Evolutionary conservation across 2,329 filamentous ascomycete genomes (phyloP), one percentile per base, ranked within the genome.

Genomic region (Fusarium burgessii): DNA sequence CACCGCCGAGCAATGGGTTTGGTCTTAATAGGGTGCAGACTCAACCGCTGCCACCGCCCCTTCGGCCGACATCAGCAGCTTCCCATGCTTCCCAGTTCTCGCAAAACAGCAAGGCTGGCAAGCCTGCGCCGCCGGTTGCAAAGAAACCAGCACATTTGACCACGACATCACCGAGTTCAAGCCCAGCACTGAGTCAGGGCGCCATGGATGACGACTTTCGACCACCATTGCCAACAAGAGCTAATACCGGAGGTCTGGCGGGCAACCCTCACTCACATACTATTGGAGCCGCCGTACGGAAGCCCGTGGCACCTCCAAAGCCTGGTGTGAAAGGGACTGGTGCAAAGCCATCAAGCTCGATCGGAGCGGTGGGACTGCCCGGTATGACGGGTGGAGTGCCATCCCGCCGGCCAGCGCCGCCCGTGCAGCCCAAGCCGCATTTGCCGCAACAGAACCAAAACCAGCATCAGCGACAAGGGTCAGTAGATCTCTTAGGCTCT

Each of bases 111-210:
- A 79, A 79, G 35, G 72, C 76, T 29, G 72, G 77, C 17, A 86
- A 85, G 68, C 76, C 80, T 13, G 80, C 86, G n/a, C 89, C 87
- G 8, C 87, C 86, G 2, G 83, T 92, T 52, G 90, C 90, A 25
- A 88, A 84, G 77, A 92, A 92, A 74, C 90, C 90, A 3, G 83
- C 86, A 5, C 87, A 89, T 69, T 82, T 90, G 7, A 73, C 80
- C 18, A 75, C 77, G 10, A 72, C 73, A 42, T 77, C 78, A 5
- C 78, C 76, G 3, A 59, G 57, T 20, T 63, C 73, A 29, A 77
- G 74, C 50, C 72, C 76, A n/a, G 62, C 51, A 12, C 47, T 66
- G 14, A 73, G 73, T 25, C 67, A 62, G 35, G 67, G 55, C 27
- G 50, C 58, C n/a, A 57, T 71, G n/a, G 71, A 73, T 27, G 73